Evolutionary conservation across 2,329 filamentous ascomycete genomes (phyloP), one percentile per base, ranked within the genome.

Genomic region (Neofusicoccum parvum): DNA sequence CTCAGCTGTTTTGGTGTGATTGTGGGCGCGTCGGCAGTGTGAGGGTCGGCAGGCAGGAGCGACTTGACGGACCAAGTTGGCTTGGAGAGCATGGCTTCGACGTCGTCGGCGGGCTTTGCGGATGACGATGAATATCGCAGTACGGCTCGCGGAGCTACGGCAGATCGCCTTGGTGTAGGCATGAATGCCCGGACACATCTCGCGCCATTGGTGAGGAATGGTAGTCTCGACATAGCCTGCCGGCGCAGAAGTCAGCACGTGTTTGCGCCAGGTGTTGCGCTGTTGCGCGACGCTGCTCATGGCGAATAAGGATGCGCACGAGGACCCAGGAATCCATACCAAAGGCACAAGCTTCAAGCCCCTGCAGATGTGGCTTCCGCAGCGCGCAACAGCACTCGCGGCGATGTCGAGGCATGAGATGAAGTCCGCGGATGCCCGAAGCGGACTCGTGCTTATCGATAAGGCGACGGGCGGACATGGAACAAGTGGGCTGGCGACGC

Each of bases 21-120:
- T 63, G 46, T 74, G 58, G 72, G 70, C 65, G 67, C 75, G 1
- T 72, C 69, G 53, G 73, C 50, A n/a, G 77, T 43, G 50, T 70
- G 59, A 2, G 68, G 66, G 51, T 76, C 71, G 1, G 75, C 67
- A 73, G 90, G 87, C 0, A 95, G 82, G 5, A 97, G 87, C 9
- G 90, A 89, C 39, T 87, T 82, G 69, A 96, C 89, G 51, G 94
- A 97, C 94, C 94, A 97, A 56, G 86, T 90, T 23, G 94, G 92
- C 67, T 85, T 84, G 15, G 87, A 84, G 63, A 94, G 87, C 37
- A 82, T 74, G 37, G 75, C 66, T 20, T 80, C 74, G 15, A 82
- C 68, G 27, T 77, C 71, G 49, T 66, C 48, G 15, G 23, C n/a
- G 20, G 43, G 32, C n/a, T 32, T 39, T 36, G 12, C 66, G 17